These are phyloP conservation scores for Aurifilum marmelostoma DNA, from an alignment of 2,329 filamentous ascomycete genomes.

Conservation along the genomic window DNA sequence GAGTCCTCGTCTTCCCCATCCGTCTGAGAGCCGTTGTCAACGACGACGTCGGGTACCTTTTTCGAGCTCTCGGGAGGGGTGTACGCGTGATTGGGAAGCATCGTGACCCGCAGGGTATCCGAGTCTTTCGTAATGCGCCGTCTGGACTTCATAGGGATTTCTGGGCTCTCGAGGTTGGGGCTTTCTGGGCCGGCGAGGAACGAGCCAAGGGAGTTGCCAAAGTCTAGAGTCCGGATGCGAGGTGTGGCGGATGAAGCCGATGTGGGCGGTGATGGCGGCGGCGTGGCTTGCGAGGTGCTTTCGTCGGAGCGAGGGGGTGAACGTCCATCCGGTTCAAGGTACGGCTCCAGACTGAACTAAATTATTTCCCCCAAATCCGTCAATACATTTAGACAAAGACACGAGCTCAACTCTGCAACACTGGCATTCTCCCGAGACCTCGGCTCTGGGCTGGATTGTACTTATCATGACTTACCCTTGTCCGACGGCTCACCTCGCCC, in stretches of 20 bases:
- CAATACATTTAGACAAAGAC: constrained; percentile 24
- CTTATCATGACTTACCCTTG: constrained; percentile 62
- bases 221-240: constrained; percentile 35
- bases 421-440: constrained; percentile 8
- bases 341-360: constrained; percentile 28
- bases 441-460: constrained; percentile 14
- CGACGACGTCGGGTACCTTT: constrained; percentile 26
- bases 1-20: constrained; percentile 15
- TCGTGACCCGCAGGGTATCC: constrained; percentile 34
- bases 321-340: constrained; percentile 23
- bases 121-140: constrained; percentile 33
- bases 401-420: neutral
- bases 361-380: constrained; percentile 8
- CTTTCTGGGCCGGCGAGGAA: constrained; percentile 28
- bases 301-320: constrained; percentile 24
- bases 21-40: constrained; percentile 13
- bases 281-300: constrained; percentile 26
- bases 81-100: constrained; percentile 36
- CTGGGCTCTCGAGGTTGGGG: constrained; percentile 32
- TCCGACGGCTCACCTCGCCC: constrained; percentile 78
- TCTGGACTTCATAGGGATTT: constrained; percentile 26
- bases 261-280: constrained; percentile 28
- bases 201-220: constrained; percentile 30
- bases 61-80: constrained; percentile 32
- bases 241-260: constrained; percentile 31